phyloP scores from a whole-genome alignment of 768 basidiomycete species.

The Tulasnella calospora region DNA sequence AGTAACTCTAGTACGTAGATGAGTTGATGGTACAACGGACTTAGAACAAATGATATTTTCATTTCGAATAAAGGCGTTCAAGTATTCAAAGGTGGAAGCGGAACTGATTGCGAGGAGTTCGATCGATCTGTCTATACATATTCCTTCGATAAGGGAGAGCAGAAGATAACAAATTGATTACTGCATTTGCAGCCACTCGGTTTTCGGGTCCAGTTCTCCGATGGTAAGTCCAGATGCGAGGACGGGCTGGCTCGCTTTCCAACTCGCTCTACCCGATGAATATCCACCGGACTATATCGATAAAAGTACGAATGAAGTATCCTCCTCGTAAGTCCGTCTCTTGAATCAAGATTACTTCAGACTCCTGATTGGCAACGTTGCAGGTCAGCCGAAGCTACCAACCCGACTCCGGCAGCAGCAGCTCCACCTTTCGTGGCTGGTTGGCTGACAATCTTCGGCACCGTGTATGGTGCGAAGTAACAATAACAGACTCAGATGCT shows the following conservation, averaged over 20 bases:
- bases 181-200: not conserved
- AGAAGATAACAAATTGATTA: not conserved
- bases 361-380: too few species aligned
- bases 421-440: not conserved
- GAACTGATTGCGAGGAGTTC: not conserved
- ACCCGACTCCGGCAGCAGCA: too few species aligned
- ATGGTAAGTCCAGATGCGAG: not conserved
- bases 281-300: not conserved
- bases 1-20: too few species aligned
- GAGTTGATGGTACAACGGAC: too few species aligned
- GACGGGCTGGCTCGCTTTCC: not conserved
- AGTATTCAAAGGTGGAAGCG: not conserved
- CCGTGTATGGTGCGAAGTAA: not conserved
- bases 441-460: not conserved
- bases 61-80: not conserved
- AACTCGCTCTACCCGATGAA: not conserved
- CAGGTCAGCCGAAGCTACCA: too few species aligned
- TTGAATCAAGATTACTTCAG: too few species aligned
- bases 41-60: too few species aligned
- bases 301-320: too few species aligned
- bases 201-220: not conserved
- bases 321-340: too few species aligned
- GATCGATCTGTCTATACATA: not conserved
- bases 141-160: not conserved
- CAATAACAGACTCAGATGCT: not conserved